A percentile compares a stretch with the other conserved stretches of the same genome.
Conservation (phyloP, 345 rosid species). For the Streptanthus diversifolius region DNA sequence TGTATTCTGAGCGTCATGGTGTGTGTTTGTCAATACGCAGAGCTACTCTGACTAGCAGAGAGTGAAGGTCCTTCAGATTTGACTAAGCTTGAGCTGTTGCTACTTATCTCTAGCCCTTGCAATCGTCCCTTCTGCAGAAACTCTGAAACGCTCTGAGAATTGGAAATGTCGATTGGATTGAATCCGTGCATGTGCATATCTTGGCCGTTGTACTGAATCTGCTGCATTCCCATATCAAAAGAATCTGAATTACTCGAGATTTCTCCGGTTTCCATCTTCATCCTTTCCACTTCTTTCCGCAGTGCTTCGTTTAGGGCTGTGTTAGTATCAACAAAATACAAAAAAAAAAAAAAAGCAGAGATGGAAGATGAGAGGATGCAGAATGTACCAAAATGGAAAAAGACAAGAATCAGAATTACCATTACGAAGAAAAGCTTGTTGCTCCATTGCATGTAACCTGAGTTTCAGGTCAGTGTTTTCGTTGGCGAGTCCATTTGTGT, state of each 20-base stretch:
- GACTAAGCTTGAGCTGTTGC: slow-evolving; percentile 44
- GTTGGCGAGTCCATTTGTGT: slow-evolving; percentile 55
- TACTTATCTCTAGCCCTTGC: slow-evolving; percentile 58
- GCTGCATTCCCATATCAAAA: slow-evolving; percentile 49
- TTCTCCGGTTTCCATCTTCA: slow-evolving; percentile 61
- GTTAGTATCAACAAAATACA: neutral
- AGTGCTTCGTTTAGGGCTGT: slow-evolving; percentile 61
- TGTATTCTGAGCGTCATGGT: neutral
- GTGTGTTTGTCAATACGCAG: slow-evolving; percentile 43
- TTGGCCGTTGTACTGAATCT: slow-evolving; percentile 36
- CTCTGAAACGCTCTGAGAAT: slow-evolving; percentile 36
- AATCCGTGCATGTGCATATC: slow-evolving; percentile 42
- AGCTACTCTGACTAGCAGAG: slow-evolving; percentile 63
- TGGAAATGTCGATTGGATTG: slow-evolving; percentile 24
- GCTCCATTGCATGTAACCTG: slow-evolving; percentile 78
- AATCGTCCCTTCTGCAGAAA: slow-evolving; percentile 43
- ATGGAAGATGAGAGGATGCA: neutral
- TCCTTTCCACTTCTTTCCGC: slow-evolving; percentile 66
- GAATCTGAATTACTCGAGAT: slow-evolving; percentile 40
- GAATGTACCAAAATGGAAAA: neutral
- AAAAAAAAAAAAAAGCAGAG: neutral
- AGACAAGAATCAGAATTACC: no score
- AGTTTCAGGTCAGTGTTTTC: slow-evolving; percentile 78
- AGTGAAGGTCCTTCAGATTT: slow-evolving; percentile 62
- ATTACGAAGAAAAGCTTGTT: slow-evolving; percentile 75